These are phyloP conservation scores for Microbotryum silenes-acaulis DNA, from an alignment of 1,284 basidiomycete genomes.

Conservation along the genomic window DNA sequence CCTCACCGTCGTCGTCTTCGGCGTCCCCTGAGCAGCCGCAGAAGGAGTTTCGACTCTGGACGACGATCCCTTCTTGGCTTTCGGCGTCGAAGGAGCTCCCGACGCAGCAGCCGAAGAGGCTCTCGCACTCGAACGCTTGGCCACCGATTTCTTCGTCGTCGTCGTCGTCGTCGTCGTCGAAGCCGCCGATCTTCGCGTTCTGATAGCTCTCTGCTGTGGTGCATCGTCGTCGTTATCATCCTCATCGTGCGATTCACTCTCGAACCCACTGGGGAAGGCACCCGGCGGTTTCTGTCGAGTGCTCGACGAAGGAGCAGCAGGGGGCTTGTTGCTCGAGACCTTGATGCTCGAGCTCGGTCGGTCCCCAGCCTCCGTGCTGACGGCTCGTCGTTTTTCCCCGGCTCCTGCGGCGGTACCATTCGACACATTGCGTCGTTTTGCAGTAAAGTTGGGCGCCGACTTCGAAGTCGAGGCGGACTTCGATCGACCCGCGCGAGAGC, in stretches of 20 bases:
- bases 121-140: background rate
- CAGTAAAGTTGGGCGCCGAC: background rate
- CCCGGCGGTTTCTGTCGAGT: no score
- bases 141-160: background rate
- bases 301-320: no score
- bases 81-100: no score
- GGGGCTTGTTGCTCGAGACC: background rate
- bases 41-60: no score
- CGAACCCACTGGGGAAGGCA: no score
- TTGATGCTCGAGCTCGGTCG: background rate
- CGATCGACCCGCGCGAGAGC: background rate
- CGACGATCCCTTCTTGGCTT: no score
- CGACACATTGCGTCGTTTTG: constrained; percentile 2
- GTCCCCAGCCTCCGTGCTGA: constrained; percentile 10
- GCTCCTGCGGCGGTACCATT: background rate
- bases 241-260: no score
- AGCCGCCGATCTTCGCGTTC: background rate
- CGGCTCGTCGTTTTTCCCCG: constrained; percentile 26
- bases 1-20: no score
- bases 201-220: no score
- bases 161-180: background rate
- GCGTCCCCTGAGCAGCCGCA: no score
- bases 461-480: constrained; percentile 7
- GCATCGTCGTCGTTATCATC: no score
- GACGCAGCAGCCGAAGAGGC: no score